phyloP scores from a whole-genome alignment of 2,329 filamentous ascomycete genomes.

The Akanthomyces uredinophilus region DNA sequence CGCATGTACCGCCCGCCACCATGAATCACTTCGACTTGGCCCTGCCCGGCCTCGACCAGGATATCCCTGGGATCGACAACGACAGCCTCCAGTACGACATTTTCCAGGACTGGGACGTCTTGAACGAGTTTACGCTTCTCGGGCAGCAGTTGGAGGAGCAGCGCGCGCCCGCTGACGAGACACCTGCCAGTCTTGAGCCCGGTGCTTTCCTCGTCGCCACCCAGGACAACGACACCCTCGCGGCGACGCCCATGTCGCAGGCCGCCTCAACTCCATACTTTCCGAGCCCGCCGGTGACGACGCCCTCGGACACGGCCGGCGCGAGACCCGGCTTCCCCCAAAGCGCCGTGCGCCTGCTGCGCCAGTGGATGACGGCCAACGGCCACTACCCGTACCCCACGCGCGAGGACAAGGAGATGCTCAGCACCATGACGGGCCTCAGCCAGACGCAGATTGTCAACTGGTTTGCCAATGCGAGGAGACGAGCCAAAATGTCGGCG shows the following conservation, averaged over 20 bases:
- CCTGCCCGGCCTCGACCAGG: slow-evolving; percentile 4
- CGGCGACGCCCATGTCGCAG: neutral
- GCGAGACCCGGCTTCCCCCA: slow-evolving; percentile 48
- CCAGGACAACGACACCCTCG: neutral
- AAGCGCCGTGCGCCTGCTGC: slow-evolving; percentile 68
- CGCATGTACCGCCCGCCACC: neutral
- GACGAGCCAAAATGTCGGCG: slow-evolving; percentile 67
- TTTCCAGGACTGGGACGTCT: slow-evolving; percentile 11
- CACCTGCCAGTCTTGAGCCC: neutral
- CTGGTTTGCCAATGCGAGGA: slow-evolving; percentile 81
- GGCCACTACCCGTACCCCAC: slow-evolving; percentile 75
- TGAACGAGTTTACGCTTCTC: slow-evolving; percentile 9
- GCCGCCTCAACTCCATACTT: neutral
- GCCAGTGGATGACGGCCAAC: slow-evolving; percentile 74
- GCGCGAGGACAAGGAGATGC: slow-evolving; percentile 71
- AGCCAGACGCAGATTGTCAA: slow-evolving; percentile 76
- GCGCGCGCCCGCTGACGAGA: neutral
- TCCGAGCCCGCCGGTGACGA: neutral
- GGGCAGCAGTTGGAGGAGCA: neutral
- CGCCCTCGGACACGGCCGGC: slow-evolving; percentile 4
- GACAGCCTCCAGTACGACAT: slow-evolving; percentile 1
- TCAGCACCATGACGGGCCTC: slow-evolving; percentile 69
- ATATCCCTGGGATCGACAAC: neutral
- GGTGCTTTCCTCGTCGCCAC: neutral
- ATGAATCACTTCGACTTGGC: slow-evolving; percentile 10